Evolutionary conservation across 1,139 yeast genomes (phyloP).

Genomic region (Diutina sp.): DNA sequence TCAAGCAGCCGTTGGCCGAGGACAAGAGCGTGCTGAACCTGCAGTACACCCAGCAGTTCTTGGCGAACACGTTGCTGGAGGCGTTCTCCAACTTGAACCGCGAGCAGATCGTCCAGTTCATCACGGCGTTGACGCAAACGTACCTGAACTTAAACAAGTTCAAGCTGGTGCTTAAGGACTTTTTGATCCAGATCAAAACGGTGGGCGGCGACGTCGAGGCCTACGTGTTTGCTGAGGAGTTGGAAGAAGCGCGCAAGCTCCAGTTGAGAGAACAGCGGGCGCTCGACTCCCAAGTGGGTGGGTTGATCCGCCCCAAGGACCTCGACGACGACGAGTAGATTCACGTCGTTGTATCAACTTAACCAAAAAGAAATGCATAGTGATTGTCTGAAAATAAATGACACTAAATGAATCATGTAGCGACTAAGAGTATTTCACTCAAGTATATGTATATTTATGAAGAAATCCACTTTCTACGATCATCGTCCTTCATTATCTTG

Average conservation of each 20-base stretch:
- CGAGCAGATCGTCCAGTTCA: constrained; percentile 72
- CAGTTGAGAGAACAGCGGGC: constrained; percentile 61
- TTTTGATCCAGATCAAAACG: constrained; percentile 91
- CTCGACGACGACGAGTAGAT: constrained; percentile 49
- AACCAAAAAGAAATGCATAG: neutral
- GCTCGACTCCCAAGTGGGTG: constrained; percentile 81
- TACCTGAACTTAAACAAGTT: constrained; percentile 69
- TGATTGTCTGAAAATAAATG: neutral
- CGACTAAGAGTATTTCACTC: too few species aligned
- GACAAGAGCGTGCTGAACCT: constrained; percentile 76
- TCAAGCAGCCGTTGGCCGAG: constrained; percentile 56
- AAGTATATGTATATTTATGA: too few species aligned
- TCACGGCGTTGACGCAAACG: constrained; percentile 60
- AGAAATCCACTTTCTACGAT: too few species aligned
- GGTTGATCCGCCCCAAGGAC: constrained; percentile 91
- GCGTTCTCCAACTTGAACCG: constrained; percentile 87
- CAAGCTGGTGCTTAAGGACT: constrained; percentile 83
- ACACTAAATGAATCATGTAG: too few species aligned
- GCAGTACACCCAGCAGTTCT: constrained; percentile 64
- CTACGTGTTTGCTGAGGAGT: constrained; percentile 89
- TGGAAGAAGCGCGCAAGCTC: constrained; percentile 64
- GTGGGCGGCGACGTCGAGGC: constrained; percentile 91
- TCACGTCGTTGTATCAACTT: neutral
- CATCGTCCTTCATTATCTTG: too few species aligned
- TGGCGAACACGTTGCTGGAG: constrained; percentile 66